Evolutionary conservation across 805 yeast species (phyloP), one percentile per base, ranked within the genome.

Genomic region (Lachancea dasiensis): DNA sequence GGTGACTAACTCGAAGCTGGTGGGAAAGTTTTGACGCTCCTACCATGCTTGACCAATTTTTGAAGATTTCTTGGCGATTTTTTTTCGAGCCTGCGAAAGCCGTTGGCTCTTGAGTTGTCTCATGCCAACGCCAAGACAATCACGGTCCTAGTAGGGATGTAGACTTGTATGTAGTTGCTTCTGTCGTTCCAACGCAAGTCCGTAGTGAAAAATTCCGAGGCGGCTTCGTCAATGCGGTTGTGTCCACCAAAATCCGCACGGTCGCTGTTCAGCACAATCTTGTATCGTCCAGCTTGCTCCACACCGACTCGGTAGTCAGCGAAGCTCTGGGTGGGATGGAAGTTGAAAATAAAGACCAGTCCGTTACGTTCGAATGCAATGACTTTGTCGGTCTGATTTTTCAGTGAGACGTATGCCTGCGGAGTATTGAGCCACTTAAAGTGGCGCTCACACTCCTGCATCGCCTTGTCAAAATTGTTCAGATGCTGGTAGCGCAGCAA

Each of bases 291-390:
- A 0, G 90, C 69, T 9, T 52, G 64, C 19, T 90, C 87, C 15
- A 86, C 85, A n/a, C 98, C 97, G 33, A 90, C 70, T 56, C 95
- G 76, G 65, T 89, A 90, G 62, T 86, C 95, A 2, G 85, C 68
- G 61, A 69, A 90, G 2, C 95, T 83, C 39, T 85, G 67, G 0
- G 82, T 73, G 22, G 95, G 95, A 61, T 90, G 86, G 71, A 92
- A 86, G 62, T 92, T 90, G 70, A 89, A 87, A 21, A 89, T 69
- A 52, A 90, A 92, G 35, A 92, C 54, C 22, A 86, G 70, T 0
- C 89, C 92, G 38, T 81, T 86, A 49, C 97, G 76, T 62, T 90
- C 97, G 63, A 78, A 92, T 0, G 77, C 95, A 39, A 92, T 61
- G 37, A 90, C 81, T 62, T 90, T 90, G 65, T 90, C 98, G 27